These are phyloP conservation scores for Athelia psychrophila DNA, from an alignment of 1,284 basidiomycete genomes.

Conservation along the genomic window DNA sequence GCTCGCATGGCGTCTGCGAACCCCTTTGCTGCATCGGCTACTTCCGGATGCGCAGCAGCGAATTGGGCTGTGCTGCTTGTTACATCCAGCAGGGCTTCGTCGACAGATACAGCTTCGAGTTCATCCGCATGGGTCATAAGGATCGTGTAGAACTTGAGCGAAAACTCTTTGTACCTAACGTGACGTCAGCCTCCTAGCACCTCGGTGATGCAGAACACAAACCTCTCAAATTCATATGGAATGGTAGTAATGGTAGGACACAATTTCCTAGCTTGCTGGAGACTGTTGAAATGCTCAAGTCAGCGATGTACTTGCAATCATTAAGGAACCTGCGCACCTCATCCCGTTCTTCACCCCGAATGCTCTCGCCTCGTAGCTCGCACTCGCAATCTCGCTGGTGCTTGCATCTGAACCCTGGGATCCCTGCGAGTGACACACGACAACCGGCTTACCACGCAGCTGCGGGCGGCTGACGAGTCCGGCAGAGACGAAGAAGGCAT, in stretches of 20 bases:
- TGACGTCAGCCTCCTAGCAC: background rate
- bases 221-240: slow-evolving; percentile 88
- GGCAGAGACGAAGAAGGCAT: slow-evolving; percentile 96
- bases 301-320: background rate
- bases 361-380: slow-evolving; percentile 89
- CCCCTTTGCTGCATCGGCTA: slow-evolving; percentile 59
- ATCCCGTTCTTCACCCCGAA: slow-evolving; percentile 94
- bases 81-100: slow-evolving; percentile 93
- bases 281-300: slow-evolving; percentile 34
- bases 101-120: slow-evolving; percentile 93
- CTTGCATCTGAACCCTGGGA: slow-evolving; percentile 64
- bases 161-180: slow-evolving; percentile 76
- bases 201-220: slow-evolving; percentile 13
- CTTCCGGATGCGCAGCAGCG: slow-evolving; percentile 24
- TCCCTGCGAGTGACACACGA: slow-evolving; percentile 93
- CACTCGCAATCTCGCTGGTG: slow-evolving; percentile 93
- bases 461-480: slow-evolving; percentile 78
- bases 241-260: slow-evolving; percentile 79
- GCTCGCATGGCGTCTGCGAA: slow-evolving; percentile 81
- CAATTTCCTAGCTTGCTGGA: slow-evolving; percentile 81
- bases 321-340: slow-evolving; percentile 53
- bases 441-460: slow-evolving; percentile 82
- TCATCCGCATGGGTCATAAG: slow-evolving; percentile 89
- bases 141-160: slow-evolving; percentile 88
- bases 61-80: slow-evolving; percentile 60